A percentile compares a stretch with the other conserved stretches of the same genome.
Evolutionary conservation across 129 eudicot species (phyloP).

Genomic region (Rutidosis leptorrhynchoides): DNA sequence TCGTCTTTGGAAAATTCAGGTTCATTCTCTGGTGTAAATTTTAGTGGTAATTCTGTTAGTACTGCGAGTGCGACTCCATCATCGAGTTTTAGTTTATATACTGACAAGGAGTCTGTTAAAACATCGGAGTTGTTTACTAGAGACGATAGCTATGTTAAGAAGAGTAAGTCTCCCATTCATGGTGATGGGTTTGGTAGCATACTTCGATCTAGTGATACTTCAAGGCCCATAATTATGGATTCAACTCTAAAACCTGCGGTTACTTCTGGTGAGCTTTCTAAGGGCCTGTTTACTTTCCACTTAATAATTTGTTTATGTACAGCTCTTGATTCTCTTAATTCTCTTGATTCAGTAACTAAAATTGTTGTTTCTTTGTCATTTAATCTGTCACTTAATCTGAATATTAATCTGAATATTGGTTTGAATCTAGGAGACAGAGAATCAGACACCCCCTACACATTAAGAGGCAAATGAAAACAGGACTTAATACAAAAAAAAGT

Average conservation of each 20-base stretch:
- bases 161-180: constrained; percentile 37
- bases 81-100: constrained; percentile 37
- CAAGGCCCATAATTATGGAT: constrained; percentile 60
- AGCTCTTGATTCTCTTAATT: too few relatives aligned
- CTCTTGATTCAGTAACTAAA: too few relatives aligned
- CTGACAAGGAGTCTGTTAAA: constrained; percentile 46
- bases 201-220: constrained; percentile 41
- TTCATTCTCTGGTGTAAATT: constrained; percentile 14
- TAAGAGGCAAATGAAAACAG: too few relatives aligned
- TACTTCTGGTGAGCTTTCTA: constrained; percentile 44
- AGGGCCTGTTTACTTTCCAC: too few relatives aligned
- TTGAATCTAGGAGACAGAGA: too few relatives aligned
- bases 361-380: too few relatives aligned
- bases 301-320: too few relatives aligned
- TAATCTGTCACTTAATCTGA: too few relatives aligned
- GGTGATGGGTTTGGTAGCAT: constrained; percentile 48
- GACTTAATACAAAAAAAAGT: too few relatives aligned
- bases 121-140: constrained; percentile 45
- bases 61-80: constrained; percentile 13
- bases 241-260: constrained; percentile 46
- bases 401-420: too few relatives aligned
- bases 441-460: too few relatives aligned
- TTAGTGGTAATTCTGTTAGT: constrained; percentile 10
- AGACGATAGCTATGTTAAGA: constrained; percentile 66
- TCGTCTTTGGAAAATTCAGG: constrained; percentile 27